These are phyloP conservation scores for Mycena crocata DNA, from an alignment of 768 basidiomycete genomes.

Conservation along the genomic window DNA sequence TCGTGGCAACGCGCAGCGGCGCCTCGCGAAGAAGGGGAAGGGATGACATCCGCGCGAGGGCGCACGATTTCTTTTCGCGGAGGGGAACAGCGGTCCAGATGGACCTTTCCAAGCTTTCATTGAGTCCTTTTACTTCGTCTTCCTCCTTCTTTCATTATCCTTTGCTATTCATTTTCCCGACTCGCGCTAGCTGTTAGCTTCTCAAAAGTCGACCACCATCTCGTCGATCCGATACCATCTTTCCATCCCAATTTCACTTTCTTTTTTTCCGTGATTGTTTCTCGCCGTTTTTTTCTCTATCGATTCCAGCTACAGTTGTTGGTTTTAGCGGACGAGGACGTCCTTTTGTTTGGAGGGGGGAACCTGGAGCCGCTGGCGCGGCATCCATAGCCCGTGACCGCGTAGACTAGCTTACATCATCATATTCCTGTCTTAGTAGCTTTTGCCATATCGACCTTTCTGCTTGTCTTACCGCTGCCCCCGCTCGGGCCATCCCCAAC, in stretches of 20 bases:
- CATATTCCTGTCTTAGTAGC: background rate
- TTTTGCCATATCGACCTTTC: background rate
- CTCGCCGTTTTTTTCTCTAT: no score
- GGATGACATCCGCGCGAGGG: background rate
- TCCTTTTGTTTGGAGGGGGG: background rate
- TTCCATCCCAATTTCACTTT: no score
- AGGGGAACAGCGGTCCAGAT: background rate
- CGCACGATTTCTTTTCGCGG: background rate
- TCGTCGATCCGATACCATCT: no score
- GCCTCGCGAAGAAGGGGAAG: background rate
- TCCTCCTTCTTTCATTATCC: background rate
- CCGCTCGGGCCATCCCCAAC: no score
- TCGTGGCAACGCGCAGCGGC: background rate
- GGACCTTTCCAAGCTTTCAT: background rate
- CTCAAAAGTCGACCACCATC: no score
- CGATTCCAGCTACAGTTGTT: no score
- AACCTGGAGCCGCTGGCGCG: background rate
- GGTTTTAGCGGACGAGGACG: background rate
- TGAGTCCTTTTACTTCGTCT: background rate
- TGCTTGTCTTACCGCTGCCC: no score
- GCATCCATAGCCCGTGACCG: background rate
- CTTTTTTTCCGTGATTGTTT: no score
- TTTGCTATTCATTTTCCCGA: background rate
- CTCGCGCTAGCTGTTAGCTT: no score
- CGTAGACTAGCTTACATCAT: no score